Evolutionary conservation across 2,329 filamentous ascomycete species (phyloP).

Genomic region (Leptoxyphium fumago): DNA sequence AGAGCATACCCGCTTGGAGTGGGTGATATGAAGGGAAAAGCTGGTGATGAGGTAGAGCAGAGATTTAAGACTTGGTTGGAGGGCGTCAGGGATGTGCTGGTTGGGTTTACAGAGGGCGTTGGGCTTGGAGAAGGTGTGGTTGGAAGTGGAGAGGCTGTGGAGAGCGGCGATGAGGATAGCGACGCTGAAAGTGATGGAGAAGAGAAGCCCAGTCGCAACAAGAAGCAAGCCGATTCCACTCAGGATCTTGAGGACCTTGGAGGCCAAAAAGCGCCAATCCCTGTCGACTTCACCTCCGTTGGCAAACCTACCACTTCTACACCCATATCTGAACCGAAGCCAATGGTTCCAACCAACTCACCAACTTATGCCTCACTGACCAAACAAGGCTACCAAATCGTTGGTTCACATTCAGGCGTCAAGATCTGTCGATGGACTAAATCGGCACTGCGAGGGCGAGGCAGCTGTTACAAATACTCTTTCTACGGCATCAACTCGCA

Average conservation of each 20-base stretch:
- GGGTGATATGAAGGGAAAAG: conserved; percentile 58
- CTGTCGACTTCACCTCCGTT: conserved; percentile 76
- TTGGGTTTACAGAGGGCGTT: conserved; percentile 39
- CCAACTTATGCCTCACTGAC: conserved; percentile 81
- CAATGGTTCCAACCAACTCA: conserved; percentile 87
- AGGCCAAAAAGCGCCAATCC: conserved; percentile 40
- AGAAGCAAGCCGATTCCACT: conserved; percentile 28
- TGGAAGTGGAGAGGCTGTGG: conserved; percentile 68
- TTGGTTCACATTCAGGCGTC: conserved; percentile 88
- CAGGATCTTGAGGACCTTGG: conserved; percentile 80
- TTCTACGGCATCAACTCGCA: conserved; percentile 96
- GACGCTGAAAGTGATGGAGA: conserved; percentile 24
- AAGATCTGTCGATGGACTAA: conserved; percentile 99
- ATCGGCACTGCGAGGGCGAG: conserved; percentile 80
- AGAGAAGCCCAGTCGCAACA: conserved; percentile 17
- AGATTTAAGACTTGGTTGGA: conserved; percentile 62
- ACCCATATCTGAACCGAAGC: conserved; percentile 44
- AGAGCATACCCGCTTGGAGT: conserved; percentile 79
- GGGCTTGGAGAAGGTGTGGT: conserved; percentile 51
- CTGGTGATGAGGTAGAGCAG: conserved; percentile 39
- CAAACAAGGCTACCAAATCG: conserved; percentile 91
- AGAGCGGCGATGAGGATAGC: conserved; percentile 66
- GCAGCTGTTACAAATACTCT: conserved; percentile 93
- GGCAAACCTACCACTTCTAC: conserved; percentile 36
- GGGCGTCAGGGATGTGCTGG: conserved; percentile 59